Percentiles rank a stretch among this genome's conserved stretches.
These are phyloP conservation scores for Rosa multiflora DNA, from an alignment of 306 rosid genomes.

Conservation along the genomic window DNA sequence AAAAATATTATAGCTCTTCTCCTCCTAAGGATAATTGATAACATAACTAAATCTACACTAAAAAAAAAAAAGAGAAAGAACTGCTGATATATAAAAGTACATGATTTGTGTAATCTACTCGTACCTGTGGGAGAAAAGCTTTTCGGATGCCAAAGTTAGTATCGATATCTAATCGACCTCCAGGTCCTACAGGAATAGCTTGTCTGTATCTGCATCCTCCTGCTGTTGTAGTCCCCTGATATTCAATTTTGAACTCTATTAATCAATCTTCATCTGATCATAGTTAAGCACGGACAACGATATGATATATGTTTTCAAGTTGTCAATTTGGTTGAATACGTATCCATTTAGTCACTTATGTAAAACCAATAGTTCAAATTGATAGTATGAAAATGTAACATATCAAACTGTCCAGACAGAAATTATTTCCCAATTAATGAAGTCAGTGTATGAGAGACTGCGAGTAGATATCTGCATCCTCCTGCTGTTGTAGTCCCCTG, in stretches of 20 bases:
- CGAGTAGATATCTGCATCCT: conserved; percentile 83
- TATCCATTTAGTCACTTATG: no score
- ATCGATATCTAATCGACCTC: conserved; percentile 74
- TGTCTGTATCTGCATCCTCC: conserved; percentile 92
- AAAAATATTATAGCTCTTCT: no score
- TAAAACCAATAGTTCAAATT: no score
- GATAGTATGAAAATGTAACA: no score
- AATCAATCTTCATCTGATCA: neutral
- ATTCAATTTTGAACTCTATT: neutral
- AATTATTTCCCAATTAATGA: no score
- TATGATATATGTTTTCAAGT: no score
- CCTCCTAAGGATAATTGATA: no score
- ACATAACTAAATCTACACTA: neutral
- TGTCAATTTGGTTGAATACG: no score
- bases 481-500: conserved; percentile 82
- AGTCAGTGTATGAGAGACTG: no score
- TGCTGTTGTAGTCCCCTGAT: conserved; percentile 69
- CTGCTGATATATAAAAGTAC: neutral
- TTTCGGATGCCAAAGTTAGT: conserved; percentile 71
- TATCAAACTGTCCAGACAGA: no score
- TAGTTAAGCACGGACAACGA: no score
- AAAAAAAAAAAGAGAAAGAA: neutral
- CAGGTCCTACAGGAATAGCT: conserved; percentile 65
- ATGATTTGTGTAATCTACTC: conserved; percentile 5
- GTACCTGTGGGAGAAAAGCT: conserved; percentile 92